phyloP scores from a whole-genome alignment of 805 yeast genomes.

The Candida odintsovae region DNA sequence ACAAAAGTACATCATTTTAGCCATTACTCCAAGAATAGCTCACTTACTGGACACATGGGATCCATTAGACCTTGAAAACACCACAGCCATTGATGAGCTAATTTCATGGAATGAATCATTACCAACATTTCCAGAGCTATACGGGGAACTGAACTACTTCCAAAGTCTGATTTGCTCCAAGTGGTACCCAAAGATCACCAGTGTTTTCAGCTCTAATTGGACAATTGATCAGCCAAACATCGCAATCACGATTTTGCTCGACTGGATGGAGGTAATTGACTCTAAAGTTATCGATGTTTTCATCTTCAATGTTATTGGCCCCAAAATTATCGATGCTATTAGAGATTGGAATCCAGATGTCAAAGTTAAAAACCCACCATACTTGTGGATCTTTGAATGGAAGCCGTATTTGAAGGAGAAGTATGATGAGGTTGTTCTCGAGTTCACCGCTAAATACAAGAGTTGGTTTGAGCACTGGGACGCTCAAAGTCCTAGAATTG shows the following conservation, averaged over 20 bases:
- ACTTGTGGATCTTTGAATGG: constrained; percentile 35
- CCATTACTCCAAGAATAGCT: constrained; percentile 18
- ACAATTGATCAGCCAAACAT: constrained; percentile 31
- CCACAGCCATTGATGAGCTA: constrained; percentile 25
- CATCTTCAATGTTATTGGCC: constrained; percentile 27
- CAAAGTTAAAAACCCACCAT: constrained; percentile 12
- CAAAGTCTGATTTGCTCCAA: constrained; percentile 29
- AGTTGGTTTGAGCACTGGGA: constrained; percentile 18
- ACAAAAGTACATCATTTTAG: constrained; percentile 14
- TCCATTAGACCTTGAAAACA: constrained; percentile 28
- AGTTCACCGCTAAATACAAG: constrained; percentile 20
- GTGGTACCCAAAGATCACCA: constrained; percentile 31
- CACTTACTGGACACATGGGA: constrained; percentile 27
- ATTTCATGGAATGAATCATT: constrained; percentile 22
- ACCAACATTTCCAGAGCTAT: constrained; percentile 2
- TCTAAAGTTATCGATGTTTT: constrained; percentile 23
- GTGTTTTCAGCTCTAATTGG: constrained; percentile 31
- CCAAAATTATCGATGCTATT: constrained; percentile 31
- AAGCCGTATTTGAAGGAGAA: constrained; percentile 23
- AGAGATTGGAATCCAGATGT: constrained; percentile 28
- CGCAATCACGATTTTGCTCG: constrained; percentile 33
- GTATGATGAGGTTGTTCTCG: constrained; percentile 14
- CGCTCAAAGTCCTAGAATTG: background rate
- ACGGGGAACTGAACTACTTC: constrained; percentile 21
- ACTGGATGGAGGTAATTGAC: constrained; percentile 36